Percentiles rank a stretch among this genome's conserved stretches.
These are phyloP conservation scores for Conticribra weissflogii DNA, from an alignment of 108 stramenopile species.

Conservation along the genomic window DNA sequence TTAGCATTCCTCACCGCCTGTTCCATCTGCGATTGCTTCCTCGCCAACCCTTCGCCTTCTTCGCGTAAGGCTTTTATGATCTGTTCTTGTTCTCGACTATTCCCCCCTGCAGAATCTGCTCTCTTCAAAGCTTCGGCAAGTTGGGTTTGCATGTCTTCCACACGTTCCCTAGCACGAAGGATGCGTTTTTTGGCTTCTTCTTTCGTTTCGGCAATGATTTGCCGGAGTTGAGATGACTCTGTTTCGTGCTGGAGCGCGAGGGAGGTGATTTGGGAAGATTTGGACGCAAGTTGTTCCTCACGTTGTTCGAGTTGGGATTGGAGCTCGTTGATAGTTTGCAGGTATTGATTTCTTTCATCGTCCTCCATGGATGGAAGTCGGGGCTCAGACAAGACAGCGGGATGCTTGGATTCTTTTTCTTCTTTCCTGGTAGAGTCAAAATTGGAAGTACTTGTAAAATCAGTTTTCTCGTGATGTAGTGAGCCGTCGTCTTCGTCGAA, in stretches of 20 bases:
- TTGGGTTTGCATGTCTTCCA: constrained; percentile 61
- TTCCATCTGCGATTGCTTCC: constrained; percentile 81
- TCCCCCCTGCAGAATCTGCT: constrained; percentile 35
- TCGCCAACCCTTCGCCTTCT: constrained; percentile 76
- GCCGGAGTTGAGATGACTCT: constrained; percentile 56
- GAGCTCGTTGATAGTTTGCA: constrained; percentile 25
- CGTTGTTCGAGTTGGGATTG: constrained; percentile 49
- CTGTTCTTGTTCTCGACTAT: constrained; percentile 48
- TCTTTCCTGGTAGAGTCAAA: not conserved
- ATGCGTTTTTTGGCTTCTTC: constrained; percentile 84
- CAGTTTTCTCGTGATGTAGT: not conserved
- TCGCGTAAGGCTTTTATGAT: constrained; percentile 67
- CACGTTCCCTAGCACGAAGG: constrained; percentile 67
- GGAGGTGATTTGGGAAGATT: constrained; percentile 65
- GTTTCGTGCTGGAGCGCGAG: constrained; percentile 56
- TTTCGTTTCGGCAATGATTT: constrained; percentile 67
- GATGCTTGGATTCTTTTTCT: not conserved
- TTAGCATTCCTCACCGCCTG: constrained; percentile 71
- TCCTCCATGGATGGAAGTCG: constrained; percentile 36
- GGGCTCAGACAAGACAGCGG: not conserved
- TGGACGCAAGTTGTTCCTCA: constrained; percentile 74
- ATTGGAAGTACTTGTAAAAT: not conserved
- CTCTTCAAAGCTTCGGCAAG: constrained; percentile 48
- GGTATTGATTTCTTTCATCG: constrained; percentile 26
- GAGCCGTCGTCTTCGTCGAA: too few species aligned